Conservation (phyloP, 2,329 filamentous ascomycete genomes). For the Talaromyces rugulosus region DNA sequence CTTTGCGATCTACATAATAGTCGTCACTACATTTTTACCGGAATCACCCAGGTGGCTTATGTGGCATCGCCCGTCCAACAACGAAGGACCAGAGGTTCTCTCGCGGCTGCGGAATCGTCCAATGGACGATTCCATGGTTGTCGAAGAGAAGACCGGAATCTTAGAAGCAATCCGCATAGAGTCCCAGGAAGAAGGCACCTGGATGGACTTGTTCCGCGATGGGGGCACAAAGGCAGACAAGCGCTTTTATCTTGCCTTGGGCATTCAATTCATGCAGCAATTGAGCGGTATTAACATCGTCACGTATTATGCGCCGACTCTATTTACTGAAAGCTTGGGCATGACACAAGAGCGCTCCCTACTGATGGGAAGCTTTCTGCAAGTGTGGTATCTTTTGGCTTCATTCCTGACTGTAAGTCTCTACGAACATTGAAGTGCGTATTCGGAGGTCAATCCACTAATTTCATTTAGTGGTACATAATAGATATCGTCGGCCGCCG, state of each 20-base stretch:
- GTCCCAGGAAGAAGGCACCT: slow-evolving; percentile 4
- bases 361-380: slow-evolving; percentile 43
- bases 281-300: slow-evolving; percentile 24
- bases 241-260: slow-evolving; percentile 6
- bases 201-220: slow-evolving; percentile 8
- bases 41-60: slow-evolving; percentile 44
- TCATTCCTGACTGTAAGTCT: slow-evolving; percentile 31
- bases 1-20: slow-evolving; percentile 37
- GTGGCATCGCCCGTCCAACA: slow-evolving; percentile 31
- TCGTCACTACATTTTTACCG: slow-evolving; percentile 36
- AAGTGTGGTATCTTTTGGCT: slow-evolving; percentile 42
- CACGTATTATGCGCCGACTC: slow-evolving; percentile 30
- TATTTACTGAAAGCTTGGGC: slow-evolving; percentile 38
- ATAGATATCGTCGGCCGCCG: slow-evolving; percentile 36
- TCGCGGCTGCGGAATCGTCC: neutral
- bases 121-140: neutral
- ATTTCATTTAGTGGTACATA: slow-evolving; percentile 29
- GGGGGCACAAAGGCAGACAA: slow-evolving; percentile 2
- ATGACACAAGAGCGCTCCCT: slow-evolving; percentile 36
- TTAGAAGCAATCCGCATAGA: slow-evolving; percentile 3
- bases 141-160: slow-evolving; percentile 2
- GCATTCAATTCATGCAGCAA: slow-evolving; percentile 29
- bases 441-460: neutral
- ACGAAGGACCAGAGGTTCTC: slow-evolving; percentile 35
- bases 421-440: neutral